A percentile compares a stretch with the other conserved stretches of the same genome.
Conservation (phyloP, 352 stramenopile species). For the Globisporangium orthogonon region DNA sequence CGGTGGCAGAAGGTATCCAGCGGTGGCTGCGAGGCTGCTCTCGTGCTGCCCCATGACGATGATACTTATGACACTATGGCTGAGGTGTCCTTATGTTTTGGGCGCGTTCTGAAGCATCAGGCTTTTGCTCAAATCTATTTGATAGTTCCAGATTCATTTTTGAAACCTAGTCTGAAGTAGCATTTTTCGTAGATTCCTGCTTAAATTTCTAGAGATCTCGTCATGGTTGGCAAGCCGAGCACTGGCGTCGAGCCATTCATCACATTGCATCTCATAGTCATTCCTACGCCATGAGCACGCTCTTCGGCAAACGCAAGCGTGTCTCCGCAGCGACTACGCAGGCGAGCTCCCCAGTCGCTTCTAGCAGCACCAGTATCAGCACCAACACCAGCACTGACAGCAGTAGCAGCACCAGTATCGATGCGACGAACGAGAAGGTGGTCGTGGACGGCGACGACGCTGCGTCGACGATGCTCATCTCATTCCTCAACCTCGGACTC, state of each 20-base stretch:
- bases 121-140: too few relatives aligned
- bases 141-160: too few relatives aligned
- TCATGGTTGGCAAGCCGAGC: too few relatives aligned
- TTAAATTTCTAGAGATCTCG: too few relatives aligned
- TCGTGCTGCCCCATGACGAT: conserved; percentile 9
- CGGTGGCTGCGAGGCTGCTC: conserved; percentile 7
- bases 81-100: too few relatives aligned
- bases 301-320: conserved; percentile 73
- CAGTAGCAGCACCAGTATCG: conserved; percentile 2
- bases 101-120: too few relatives aligned
- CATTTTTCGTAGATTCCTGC: too few relatives aligned
- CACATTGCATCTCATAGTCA: neutral
- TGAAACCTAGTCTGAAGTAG: too few relatives aligned
- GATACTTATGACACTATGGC: too few relatives aligned
- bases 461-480: conserved; percentile 45
- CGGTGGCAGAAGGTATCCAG: conserved; percentile 5
- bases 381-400: neutral
- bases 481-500: conserved; percentile 81
- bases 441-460: conserved; percentile 24
- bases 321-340: neutral
- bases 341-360: neutral
- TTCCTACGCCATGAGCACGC: conserved; percentile 49
- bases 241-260: too few relatives aligned
- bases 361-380: neutral
- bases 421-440: conserved; percentile 31